Evolutionary conservation across 2,329 filamentous ascomycete genomes (phyloP), one percentile per base, ranked within the genome.

Genomic region (Penicillium sp.): DNA sequence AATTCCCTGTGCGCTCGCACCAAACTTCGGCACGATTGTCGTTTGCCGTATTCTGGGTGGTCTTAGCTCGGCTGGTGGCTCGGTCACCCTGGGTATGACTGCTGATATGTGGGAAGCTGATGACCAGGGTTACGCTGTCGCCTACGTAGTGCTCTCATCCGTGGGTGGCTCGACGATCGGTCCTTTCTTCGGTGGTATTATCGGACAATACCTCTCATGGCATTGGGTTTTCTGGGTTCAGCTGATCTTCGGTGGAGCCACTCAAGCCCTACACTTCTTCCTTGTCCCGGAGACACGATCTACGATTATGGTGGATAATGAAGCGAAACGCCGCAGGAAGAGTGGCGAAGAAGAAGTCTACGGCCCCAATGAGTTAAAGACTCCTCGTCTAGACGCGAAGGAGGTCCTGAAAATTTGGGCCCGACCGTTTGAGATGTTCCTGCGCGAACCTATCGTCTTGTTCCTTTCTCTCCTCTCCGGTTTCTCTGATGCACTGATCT

Each of bases 141-240:
- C 87, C 1, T 90, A 86, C 59, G 86, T 90, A 24, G 89, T 92
- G 45, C 89, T 92, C 63, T 91, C 89, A 0, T 92, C 89, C 0
- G 90, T 93, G 11, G 88, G 87, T 9, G 90, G 90, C 10, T 90
- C 88, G 0, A 85, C 91, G 3, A 79, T 81, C 1, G 82, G 82
- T 0, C 81, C 82, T 0, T 78, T 82, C 3, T 74, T 85, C 14
- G 83, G 82, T 10, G 80, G 81, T 1, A 78, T 85, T 37, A 76
- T 82, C 9, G 81, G 82, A 68, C 73, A 85, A 45, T 56, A 81
- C 78, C n/a, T 83, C 76, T 52, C 70, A 76, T 56, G 78, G 82
- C 60, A 66, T 64, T 92, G 88, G 88, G 85, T 83, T 54, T 85
- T 87, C 65, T 87, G 84, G 83, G 79, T 85, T 43, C 83, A 86